Evolutionary conservation across 2,329 filamentous ascomycete genomes (phyloP).

Genomic region (Fusarium globosum): DNA sequence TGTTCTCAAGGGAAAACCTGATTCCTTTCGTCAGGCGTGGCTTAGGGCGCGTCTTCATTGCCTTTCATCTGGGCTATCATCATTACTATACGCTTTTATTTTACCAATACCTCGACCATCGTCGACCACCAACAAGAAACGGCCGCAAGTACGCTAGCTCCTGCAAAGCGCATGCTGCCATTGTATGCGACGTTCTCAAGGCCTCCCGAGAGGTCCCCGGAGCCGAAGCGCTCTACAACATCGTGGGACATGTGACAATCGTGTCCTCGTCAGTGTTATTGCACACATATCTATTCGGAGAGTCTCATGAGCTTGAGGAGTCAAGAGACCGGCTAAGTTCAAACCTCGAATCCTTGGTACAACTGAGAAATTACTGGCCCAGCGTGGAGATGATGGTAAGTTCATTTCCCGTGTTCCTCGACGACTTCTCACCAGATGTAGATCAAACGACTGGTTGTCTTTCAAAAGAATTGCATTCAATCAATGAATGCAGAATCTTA

Average conservation of each 20-base stretch:
- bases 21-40: conserved; percentile 39
- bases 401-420: fast-evolving
- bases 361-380: conserved; percentile 48
- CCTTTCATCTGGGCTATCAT: conserved; percentile 51
- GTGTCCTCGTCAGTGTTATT: conserved; percentile 51
- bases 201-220: conserved; percentile 40
- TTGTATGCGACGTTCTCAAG: conserved; percentile 46
- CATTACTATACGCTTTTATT: conserved; percentile 50
- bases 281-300: conserved; percentile 50
- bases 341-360: conserved; percentile 48
- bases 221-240: conserved; percentile 48
- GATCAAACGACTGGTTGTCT: conserved; percentile 50
- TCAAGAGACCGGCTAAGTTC: conserved; percentile 44
- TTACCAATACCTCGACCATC: conserved; percentile 50
- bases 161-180: conserved; percentile 47
- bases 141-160: conserved; percentile 45
- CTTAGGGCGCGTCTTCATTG: conserved; percentile 47
- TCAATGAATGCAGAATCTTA: conserved; percentile 46
- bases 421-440: background rate
- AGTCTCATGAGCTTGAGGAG: conserved; percentile 44
- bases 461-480: conserved; percentile 48
- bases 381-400: conserved; percentile 50
- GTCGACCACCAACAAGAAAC: conserved; percentile 44
- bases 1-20: conserved; percentile 45
- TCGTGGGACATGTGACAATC: conserved; percentile 50